phyloP scores from a whole-genome alignment of 2,329 filamentous ascomycete species.

The Trichoderma oligosporum region DNA sequence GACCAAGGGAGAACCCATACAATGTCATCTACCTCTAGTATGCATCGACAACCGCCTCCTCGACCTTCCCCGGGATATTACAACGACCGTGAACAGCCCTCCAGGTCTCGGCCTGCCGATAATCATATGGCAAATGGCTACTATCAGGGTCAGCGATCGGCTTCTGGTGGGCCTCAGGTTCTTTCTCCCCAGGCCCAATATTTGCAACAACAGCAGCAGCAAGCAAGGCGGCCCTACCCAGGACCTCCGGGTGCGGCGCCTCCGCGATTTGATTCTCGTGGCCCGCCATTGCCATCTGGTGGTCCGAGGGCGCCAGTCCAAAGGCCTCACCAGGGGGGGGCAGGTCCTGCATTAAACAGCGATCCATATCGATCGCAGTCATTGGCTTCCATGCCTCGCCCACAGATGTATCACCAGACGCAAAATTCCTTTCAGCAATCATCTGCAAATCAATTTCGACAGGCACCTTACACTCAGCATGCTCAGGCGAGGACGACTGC shows the following conservation, averaged over 20 bases:
- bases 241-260: slow-evolving; percentile 49
- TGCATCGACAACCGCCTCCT: slow-evolving; percentile 63
- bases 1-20: slow-evolving; percentile 71
- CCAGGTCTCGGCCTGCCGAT: slow-evolving; percentile 32
- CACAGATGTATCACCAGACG: slow-evolving; percentile 65
- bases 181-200: slow-evolving; percentile 45
- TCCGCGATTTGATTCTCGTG: slow-evolving; percentile 62
- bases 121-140: slow-evolving; percentile 49
- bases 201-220: slow-evolving; percentile 44
- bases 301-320: slow-evolving; percentile 46
- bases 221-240: slow-evolving; percentile 44
- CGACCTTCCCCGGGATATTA: slow-evolving; percentile 44
- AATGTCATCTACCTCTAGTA: slow-evolving; percentile 58
- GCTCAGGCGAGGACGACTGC: slow-evolving; percentile 76
- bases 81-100: slow-evolving; percentile 30
- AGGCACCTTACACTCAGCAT: slow-evolving; percentile 64
- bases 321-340: slow-evolving; percentile 60
- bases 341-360: slow-evolving; percentile 69
- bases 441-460: slow-evolving; percentile 72
- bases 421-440: slow-evolving; percentile 59
- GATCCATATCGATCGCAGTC: slow-evolving; percentile 93
- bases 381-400: slow-evolving; percentile 71
- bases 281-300: slow-evolving; percentile 42
- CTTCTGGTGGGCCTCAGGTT: slow-evolving; percentile 46
- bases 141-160: slow-evolving; percentile 50